Base-by-base conservation (phyloP, 176 grass and related monocot species). In the Oropetium thomaeum region DNA sequence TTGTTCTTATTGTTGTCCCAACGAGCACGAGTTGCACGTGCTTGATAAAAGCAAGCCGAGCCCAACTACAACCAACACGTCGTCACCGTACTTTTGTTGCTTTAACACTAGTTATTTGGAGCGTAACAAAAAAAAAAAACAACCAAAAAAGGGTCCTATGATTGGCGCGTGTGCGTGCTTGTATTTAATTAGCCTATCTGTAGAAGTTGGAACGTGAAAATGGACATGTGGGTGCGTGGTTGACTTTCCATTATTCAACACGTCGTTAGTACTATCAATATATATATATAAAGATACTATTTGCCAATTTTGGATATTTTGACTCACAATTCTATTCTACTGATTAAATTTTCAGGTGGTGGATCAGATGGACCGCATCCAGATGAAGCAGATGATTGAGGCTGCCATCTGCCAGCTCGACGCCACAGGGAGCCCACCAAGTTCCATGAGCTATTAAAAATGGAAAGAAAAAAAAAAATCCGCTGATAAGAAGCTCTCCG, bases 381-480 rank as follows among this genome's bases (percentile, higher is more conserved):
- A 85, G 34, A 34, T 52, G 14, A 85, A 80, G 31, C 25, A 80
- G 62, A 42, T 67, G 51, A 37, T 85, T 8, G 26, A 61, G 32
- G 17, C 52, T 0, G 69, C 83, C 8, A 26, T 85, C 1, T n/a
- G 70, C 0, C 70, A 80, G 26, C 26, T 69, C 31, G 32, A 80
- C 2, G 26, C 62, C 7, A 41, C 10, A 0, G 13, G 51, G 15
- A 80, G 52, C 52, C 52, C 69, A 10, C 42, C 25, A 13, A 85
- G 76, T 23, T 85, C 76, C 0, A 80, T 69, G 76, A 85, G 83
- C 42, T 80, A 75, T 27, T 85, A 67, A 14, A 0, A 0, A 23
- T 16, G 19, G 25, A 14, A 25, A 7, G 8, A 15, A 0, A 1
- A 23, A 8, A 23, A 3, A 27, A 1, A 2, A 53, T 57, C 53